Percentiles rank a stretch among this genome's conserved stretches.
These are phyloP conservation scores for Ceratobasidium sp. DNA, from an alignment of 1,284 basidiomycete genomes.

Conservation along the genomic window DNA sequence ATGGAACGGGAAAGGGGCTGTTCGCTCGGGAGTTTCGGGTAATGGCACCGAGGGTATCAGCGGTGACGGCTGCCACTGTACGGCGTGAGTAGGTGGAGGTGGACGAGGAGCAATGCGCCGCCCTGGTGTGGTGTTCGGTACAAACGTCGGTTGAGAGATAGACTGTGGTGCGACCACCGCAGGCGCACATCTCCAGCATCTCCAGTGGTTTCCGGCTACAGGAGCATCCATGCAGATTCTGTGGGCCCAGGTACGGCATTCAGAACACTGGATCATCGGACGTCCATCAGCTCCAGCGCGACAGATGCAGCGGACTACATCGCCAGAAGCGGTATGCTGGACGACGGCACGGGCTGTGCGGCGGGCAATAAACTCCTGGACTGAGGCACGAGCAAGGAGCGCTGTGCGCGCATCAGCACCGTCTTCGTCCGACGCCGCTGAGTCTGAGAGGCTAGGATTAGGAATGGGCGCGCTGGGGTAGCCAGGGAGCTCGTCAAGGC, in stretches of 20 bases:
- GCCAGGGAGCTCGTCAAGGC: slow-evolving; percentile 55
- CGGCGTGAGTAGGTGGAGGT: slow-evolving; percentile 21
- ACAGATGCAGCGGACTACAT: slow-evolving; percentile 74
- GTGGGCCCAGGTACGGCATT: slow-evolving; percentile 82
- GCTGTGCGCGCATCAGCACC: slow-evolving; percentile 73
- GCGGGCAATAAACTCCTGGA: slow-evolving; percentile 43
- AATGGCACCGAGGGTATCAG: slow-evolving; percentile 29
- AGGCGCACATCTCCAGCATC: slow-evolving; percentile 43
- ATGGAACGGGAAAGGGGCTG: slow-evolving; percentile 42
- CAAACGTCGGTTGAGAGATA: slow-evolving; percentile 40
- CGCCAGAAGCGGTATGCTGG: slow-evolving; percentile 62
- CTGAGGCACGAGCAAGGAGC: slow-evolving; percentile 58
- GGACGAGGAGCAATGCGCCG: slow-evolving; percentile 36
- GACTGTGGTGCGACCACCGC: slow-evolving; percentile 13
- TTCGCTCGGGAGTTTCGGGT: slow-evolving; percentile 40
- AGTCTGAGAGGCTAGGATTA: slow-evolving; percentile 54
- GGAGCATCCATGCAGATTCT: slow-evolving; percentile 70
- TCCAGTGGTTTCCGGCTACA: slow-evolving; percentile 21
- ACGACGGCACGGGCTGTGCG: slow-evolving; percentile 67
- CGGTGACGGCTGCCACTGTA: slow-evolving; percentile 43
- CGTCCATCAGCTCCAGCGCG: slow-evolving; percentile 69
- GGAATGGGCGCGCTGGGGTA: neutral
- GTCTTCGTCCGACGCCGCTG: slow-evolving; percentile 61
- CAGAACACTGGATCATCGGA: slow-evolving; percentile 81
- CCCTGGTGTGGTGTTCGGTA: slow-evolving; percentile 36